phyloP scores from a whole-genome alignment of 371 early-diverging fungal genomes.

The Rhizopus arrhizus region DNA sequence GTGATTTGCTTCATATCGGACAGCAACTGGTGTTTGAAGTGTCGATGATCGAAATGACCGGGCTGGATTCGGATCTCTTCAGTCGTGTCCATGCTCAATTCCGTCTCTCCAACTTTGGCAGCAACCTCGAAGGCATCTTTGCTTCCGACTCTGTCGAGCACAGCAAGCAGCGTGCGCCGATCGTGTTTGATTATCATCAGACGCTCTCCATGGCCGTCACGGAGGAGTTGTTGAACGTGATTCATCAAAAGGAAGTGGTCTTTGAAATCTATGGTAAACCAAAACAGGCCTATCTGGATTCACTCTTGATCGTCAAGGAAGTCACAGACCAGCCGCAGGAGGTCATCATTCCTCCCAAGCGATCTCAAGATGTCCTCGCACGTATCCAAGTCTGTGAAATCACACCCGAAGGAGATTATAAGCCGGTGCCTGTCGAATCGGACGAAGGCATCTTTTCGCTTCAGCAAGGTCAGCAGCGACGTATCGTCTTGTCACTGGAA shows the following conservation, averaged over 20 bases:
- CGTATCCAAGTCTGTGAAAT: conserved; percentile 70
- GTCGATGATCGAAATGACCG: conserved; percentile 64
- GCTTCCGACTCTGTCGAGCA: conserved; percentile 15
- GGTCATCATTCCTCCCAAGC: conserved; percentile 5
- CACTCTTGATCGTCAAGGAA: background rate
- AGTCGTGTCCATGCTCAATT: conserved; percentile 82
- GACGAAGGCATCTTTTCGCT: conserved; percentile 50
- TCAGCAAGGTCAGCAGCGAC: conserved; percentile 81
- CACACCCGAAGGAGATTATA: conserved; percentile 68
- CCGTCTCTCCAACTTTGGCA: conserved; percentile 67
- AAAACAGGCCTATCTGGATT: conserved; percentile 8
- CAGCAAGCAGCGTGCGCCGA: conserved; percentile 6
- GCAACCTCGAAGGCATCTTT: conserved; percentile 31
- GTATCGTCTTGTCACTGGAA: conserved; percentile 60
- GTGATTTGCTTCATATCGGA: conserved; percentile 42
- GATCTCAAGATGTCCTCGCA: conserved; percentile 52
- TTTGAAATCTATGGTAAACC: conserved; percentile 72
- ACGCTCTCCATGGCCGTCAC: conserved; percentile 59
- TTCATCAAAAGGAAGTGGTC: conserved; percentile 45
- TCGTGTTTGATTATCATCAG: conserved; percentile 66
- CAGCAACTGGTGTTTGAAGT: conserved; percentile 75
- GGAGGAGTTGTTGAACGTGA: conserved; percentile 43
- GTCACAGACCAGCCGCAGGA: conserved; percentile 12
- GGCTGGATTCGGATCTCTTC: conserved; percentile 66
- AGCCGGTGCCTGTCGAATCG: conserved; percentile 50